Evolutionary conservation across 1,139 yeast species (phyloP).

Genomic region (Saccharomycopsis hybrid): DNA sequence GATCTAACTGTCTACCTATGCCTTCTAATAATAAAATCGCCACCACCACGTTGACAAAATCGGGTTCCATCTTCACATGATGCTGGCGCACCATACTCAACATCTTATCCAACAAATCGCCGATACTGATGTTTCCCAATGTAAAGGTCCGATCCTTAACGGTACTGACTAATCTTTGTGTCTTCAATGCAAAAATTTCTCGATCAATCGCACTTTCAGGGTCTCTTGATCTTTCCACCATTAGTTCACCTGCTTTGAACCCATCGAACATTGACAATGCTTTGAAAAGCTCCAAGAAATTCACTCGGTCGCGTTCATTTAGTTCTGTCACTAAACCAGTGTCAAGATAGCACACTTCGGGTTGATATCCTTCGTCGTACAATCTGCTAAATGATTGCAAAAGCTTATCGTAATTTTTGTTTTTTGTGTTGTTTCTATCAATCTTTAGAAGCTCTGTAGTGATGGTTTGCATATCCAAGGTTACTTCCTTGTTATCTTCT

Average conservation of each 20-base stretch:
- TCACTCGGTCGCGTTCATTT: slow-evolving; percentile 66
- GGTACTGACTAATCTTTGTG: slow-evolving; percentile 71
- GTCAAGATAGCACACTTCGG: slow-evolving; percentile 87
- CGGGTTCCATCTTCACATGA: slow-evolving; percentile 97
- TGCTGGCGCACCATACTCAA: slow-evolving; percentile 85
- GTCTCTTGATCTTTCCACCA: slow-evolving; percentile 90
- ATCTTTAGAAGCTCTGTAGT: slow-evolving; percentile 16
- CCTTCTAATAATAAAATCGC: slow-evolving; percentile 90
- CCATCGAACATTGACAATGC: slow-evolving; percentile 92
- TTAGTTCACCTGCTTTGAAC: slow-evolving; percentile 85
- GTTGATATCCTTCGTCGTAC: slow-evolving; percentile 60
- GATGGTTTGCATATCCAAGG: slow-evolving; percentile 16
- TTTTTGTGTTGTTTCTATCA: slow-evolving; percentile 22
- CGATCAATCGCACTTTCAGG: slow-evolving; percentile 86
- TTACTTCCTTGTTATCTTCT: slow-evolving; percentile 21
- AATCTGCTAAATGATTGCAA: slow-evolving; percentile 42
- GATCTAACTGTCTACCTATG: slow-evolving; percentile 89
- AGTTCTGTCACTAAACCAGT: slow-evolving; percentile 91
- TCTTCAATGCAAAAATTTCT: slow-evolving; percentile 82
- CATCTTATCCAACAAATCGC: slow-evolving; percentile 83
- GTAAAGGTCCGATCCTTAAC: slow-evolving; percentile 88
- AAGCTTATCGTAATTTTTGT: slow-evolving; percentile 39
- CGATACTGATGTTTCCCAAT: slow-evolving; percentile 84
- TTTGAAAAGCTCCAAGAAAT: slow-evolving; percentile 83
- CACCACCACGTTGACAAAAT: slow-evolving; percentile 86